Evolutionary conservation across 495 filamentous ascomycete genomes (phyloP).

Genomic region (Penicillium daleae): DNA sequence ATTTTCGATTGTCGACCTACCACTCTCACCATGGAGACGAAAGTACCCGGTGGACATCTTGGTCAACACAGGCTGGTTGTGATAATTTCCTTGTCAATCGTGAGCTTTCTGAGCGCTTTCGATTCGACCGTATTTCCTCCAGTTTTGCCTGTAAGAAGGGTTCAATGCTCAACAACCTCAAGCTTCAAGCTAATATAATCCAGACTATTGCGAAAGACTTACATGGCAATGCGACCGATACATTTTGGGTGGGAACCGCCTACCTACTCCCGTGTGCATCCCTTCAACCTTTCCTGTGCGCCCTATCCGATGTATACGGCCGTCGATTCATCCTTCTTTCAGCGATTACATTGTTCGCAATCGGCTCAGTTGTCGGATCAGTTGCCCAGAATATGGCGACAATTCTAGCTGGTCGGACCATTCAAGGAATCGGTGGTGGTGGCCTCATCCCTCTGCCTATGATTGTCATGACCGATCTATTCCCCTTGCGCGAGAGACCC

Average conservation of each 20-base stretch:
- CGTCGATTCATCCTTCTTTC: conserved; percentile 37
- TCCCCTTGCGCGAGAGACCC: conserved; percentile 36
- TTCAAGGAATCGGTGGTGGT: conserved; percentile 48
- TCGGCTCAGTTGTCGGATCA: conserved; percentile 45
- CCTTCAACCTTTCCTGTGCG: conserved; percentile 52
- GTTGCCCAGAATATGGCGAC: conserved; percentile 38
- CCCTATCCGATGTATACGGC: conserved; percentile 52
- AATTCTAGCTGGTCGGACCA: conserved; percentile 43
- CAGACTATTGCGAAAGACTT: conserved; percentile 10
- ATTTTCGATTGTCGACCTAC: conserved; percentile 2
- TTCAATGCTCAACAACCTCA: too few species aligned
- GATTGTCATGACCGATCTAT: conserved; percentile 36
- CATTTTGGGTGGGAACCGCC: conserved; percentile 65
- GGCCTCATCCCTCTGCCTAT: conserved; percentile 36
- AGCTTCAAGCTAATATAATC: background rate
- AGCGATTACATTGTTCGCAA: conserved; percentile 34
- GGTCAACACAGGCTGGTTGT: conserved; percentile 9
- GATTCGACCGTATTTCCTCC: conserved; percentile 13
- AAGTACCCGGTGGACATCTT: background rate
- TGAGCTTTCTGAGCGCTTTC: conserved; percentile 9
- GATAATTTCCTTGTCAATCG: conserved; percentile 9
- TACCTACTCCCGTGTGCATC: conserved; percentile 64
- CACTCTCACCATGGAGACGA: background rate
- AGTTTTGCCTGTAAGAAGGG: conserved; percentile 6
- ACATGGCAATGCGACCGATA: conserved; percentile 18